Percentiles rank a stretch among this genome's conserved stretches.
phyloP scores from a whole-genome alignment of 1,284 basidiomycete genomes.

The Rhizopogon parksii region DNA sequence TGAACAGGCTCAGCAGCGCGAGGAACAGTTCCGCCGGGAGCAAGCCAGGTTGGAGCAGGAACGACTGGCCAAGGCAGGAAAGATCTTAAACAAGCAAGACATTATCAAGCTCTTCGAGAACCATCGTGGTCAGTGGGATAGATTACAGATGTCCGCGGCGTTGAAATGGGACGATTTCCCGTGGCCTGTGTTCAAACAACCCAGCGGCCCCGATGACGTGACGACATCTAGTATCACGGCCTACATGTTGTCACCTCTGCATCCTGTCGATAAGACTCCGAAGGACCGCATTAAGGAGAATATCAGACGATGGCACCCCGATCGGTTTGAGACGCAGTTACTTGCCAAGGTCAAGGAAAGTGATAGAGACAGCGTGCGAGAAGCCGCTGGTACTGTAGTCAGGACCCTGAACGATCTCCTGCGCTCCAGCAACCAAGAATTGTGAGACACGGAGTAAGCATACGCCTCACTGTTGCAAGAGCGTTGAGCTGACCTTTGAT shows the following conservation, averaged over 20 bases:
- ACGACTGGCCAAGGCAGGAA: conserved; percentile 37
- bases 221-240: conserved; percentile 46
- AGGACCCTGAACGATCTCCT: conserved; percentile 53
- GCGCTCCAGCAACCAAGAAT: conserved; percentile 24
- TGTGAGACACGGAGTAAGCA: conserved; percentile 24
- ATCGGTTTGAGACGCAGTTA: conserved; percentile 44
- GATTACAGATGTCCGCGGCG: conserved; percentile 28
- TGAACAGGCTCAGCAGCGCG: conserved; percentile 48
- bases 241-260: conserved; percentile 52
- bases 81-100: conserved; percentile 47
- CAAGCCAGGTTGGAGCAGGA: conserved; percentile 45
- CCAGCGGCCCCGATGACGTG: conserved; percentile 51
- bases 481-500: background rate
- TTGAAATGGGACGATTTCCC: conserved; percentile 57
- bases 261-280: conserved; percentile 41
- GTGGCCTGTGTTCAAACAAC: conserved; percentile 60
- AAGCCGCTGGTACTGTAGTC: conserved; percentile 44
- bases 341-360: conserved; percentile 45
- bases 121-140: conserved; percentile 55
- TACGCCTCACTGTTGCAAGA: background rate
- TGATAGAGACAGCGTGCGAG: conserved; percentile 40
- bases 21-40: conserved; percentile 53
- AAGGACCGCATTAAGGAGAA: conserved; percentile 60
- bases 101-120: conserved; percentile 43
- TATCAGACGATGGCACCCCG: conserved; percentile 50